A percentile compares a stretch with the other conserved stretches of the same genome.
Conservation (phyloP, 805 yeast genomes). For the Ogataea allantospora region DNA sequence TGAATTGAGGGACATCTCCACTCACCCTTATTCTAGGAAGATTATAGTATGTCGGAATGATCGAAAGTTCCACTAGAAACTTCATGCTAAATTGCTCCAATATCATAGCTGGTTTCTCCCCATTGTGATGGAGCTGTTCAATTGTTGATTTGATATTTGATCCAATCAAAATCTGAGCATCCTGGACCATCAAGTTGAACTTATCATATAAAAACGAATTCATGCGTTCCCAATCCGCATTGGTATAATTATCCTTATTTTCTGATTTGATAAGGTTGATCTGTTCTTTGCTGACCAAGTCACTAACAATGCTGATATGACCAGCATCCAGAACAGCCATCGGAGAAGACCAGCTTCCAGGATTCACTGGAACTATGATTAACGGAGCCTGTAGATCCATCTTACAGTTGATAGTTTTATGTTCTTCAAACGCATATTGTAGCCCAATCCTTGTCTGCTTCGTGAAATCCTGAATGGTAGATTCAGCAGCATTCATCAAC, state of each 20-base stretch:
- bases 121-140: slow-evolving; percentile 57
- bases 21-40: slow-evolving; percentile 71
- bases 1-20: slow-evolving; percentile 73
- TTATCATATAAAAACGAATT: slow-evolving; percentile 86
- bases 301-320: slow-evolving; percentile 80
- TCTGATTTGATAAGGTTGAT: slow-evolving; percentile 69
- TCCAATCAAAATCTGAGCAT: slow-evolving; percentile 88
- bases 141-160: slow-evolving; percentile 76
- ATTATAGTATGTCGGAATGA: slow-evolving; percentile 74
- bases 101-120: slow-evolving; percentile 53
- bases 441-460: slow-evolving; percentile 87
- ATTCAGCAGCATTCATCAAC: slow-evolving; percentile 90
- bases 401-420: slow-evolving; percentile 81
- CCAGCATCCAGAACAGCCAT: slow-evolving; percentile 95
- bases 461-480: slow-evolving; percentile 88
- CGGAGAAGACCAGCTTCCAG: slow-evolving; percentile 76
- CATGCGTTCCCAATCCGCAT: slow-evolving; percentile 72
- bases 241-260: slow-evolving; percentile 48
- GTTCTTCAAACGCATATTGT: slow-evolving; percentile 92
- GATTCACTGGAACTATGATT: slow-evolving; percentile 80
- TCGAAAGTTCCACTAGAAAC: slow-evolving; percentile 75
- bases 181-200: slow-evolving; percentile 71
- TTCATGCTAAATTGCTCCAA: slow-evolving; percentile 75
- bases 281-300: slow-evolving; percentile 67
- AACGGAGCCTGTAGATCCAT: slow-evolving; percentile 93